phyloP scores from a whole-genome alignment of 257 asterid species.

The Gardenia jasminoides region DNA sequence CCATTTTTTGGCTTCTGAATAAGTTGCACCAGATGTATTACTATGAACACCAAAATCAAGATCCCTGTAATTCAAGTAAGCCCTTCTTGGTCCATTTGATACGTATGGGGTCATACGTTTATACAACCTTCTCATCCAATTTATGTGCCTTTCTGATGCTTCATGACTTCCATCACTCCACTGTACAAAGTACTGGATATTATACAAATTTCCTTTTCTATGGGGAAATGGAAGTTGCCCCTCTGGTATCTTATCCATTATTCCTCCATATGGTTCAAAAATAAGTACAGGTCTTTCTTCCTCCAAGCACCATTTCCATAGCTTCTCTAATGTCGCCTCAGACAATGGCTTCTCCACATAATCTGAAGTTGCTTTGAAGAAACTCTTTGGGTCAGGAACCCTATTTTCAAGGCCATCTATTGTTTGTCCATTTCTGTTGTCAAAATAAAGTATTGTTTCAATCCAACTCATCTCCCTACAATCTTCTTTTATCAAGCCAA shows the following conservation, averaged over 20 bases:
- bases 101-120: conserved; percentile 46
- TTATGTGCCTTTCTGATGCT: conserved; percentile 19
- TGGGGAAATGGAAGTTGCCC: conserved; percentile 56
- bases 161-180: conserved; percentile 31
- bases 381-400: conserved; percentile 18
- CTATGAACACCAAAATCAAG: conserved; percentile 51
- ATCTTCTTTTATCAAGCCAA: conserved; percentile 33
- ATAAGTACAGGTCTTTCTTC: conserved; percentile 31
- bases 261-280: conserved; percentile 62
- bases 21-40: conserved; percentile 14
- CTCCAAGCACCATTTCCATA: conserved; percentile 26
- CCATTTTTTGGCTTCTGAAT: conserved; percentile 40
- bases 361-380: conserved; percentile 59
- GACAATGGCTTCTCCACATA: conserved; percentile 38
- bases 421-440: conserved; percentile 19
- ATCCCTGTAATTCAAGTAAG: conserved; percentile 59
- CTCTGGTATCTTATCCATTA: conserved; percentile 36
- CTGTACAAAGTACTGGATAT: conserved; percentile 49
- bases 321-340: conserved; percentile 17
- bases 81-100: conserved; percentile 48
- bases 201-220: conserved; percentile 44
- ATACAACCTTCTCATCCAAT: conserved; percentile 42
- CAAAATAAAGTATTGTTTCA: too few relatives aligned
- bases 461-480: conserved; percentile 6
- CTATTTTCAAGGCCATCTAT: conserved; percentile 5